Evolutionary conservation across 208 protist species (phyloP), one percentile per base, ranked within the genome.

Genomic region (Trypanosoma vivax): DNA sequence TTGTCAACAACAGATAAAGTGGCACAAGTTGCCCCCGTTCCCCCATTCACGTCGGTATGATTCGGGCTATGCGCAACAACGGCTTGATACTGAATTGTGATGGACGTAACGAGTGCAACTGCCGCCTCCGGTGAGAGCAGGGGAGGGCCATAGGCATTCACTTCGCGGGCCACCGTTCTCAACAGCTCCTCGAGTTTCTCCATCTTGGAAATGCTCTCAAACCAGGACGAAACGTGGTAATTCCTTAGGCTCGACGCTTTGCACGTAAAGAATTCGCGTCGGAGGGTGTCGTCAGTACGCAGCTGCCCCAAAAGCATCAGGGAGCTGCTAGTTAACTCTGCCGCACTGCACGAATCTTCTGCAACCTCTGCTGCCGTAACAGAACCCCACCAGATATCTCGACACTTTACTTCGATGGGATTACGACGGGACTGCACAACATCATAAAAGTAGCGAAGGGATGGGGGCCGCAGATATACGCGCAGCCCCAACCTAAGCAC

Each of bases 141-240:
- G 4, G 73, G 66, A 1, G 66, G 66, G 16, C 60, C 68, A 31
- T 64, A 39, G 3, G 16, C 14, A n/a, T 46, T 52, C 31, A 41
- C 38, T n/a, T 73, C 60, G 24, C 27, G 47, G 3, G 61, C 11
- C 23, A 73, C 14, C n/a, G 45, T 49, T 19, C 46, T 27, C 28
- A 71, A 14, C 10, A 77, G 49, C 50, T 51, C 45, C 9, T 5
- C 33, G 11, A 74, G 50, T n/a, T 54, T 28, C 47, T 68, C 54
- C 42, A 71, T 60, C 4, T 59, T 48, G 35, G 68, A 73, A 14
- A 68, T 55, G 3, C 63, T 64, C 53, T 85, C 81, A 34, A 83
- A 62, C 57, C 75, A 83, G n/a, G 77, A 58, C 14, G 81, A 80
- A 42, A 70, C 51, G 48, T 85, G 71, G 40, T 85, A 90, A 59